Percentiles rank a stretch among this genome's conserved stretches.
Evolutionary conservation across 83 land plant genomes (phyloP).

Genomic region (Picea mariana): DNA sequence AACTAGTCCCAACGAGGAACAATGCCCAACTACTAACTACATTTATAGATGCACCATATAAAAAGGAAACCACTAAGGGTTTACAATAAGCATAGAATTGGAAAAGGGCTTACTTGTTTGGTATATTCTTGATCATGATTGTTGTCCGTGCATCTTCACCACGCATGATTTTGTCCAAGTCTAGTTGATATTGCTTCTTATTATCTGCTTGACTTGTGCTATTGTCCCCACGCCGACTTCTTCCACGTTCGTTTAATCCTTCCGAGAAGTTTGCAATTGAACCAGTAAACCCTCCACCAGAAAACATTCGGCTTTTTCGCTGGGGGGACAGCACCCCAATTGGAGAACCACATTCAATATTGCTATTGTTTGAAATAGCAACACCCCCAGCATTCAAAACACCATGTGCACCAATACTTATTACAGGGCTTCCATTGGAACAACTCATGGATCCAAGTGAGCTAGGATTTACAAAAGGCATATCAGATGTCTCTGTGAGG

Average conservation of each 20-base stretch:
- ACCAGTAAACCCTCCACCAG: slow-evolving; percentile 20
- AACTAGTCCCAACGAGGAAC: too few relatives aligned
- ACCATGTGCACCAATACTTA: too few relatives aligned
- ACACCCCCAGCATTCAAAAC: too few relatives aligned
- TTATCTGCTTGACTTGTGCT: slow-evolving; percentile 26
- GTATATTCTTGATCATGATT: slow-evolving; percentile 77
- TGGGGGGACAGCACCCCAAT: slow-evolving; percentile 67
- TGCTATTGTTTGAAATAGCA: not conserved
- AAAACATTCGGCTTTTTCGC: slow-evolving; percentile 48
- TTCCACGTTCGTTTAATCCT: slow-evolving; percentile 34
- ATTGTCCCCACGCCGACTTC: slow-evolving; percentile 2
- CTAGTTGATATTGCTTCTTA: slow-evolving; percentile 73
- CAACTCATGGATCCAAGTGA: too few relatives aligned
- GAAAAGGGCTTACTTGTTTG: slow-evolving; percentile 57
- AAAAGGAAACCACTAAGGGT: too few relatives aligned
- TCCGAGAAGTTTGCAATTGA: too few relatives aligned
- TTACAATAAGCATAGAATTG: too few relatives aligned
- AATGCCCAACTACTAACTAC: too few relatives aligned
- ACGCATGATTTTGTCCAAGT: slow-evolving; percentile 54
- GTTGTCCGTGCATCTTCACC: slow-evolving; percentile 72
- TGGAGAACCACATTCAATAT: slow-evolving; percentile 57
- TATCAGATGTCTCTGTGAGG: slow-evolving; percentile 51
- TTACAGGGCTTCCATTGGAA: too few relatives aligned
- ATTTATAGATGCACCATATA: not conserved
- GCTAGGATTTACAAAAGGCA: slow-evolving; percentile 37